Evolutionary conservation across 257 asterid species (phyloP).

Genomic region (Salvia splendens): DNA sequence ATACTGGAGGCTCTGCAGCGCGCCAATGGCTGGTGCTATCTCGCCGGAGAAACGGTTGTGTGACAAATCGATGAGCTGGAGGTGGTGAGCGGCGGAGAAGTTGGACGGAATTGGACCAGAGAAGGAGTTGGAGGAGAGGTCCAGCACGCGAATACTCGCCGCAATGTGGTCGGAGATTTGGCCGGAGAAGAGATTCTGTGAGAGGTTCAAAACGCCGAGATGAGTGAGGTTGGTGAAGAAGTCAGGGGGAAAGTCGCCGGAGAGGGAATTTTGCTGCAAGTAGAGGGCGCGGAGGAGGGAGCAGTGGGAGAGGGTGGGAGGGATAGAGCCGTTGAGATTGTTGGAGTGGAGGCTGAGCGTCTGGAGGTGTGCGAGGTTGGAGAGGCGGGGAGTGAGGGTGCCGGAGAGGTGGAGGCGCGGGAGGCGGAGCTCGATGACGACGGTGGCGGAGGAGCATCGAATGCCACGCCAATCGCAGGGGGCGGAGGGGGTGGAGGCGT

Average conservation of each 20-base stretch:
- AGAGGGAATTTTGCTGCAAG: slow-evolving; percentile 62
- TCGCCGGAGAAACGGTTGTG: slow-evolving; percentile 62
- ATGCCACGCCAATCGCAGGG: slow-evolving; percentile 92
- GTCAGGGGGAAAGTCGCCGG: slow-evolving; percentile 54
- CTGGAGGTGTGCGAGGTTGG: slow-evolving; percentile 52
- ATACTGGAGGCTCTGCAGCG: slow-evolving; percentile 48
- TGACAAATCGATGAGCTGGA: slow-evolving; percentile 61
- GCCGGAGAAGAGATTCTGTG: slow-evolving; percentile 59
- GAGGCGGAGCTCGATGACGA: slow-evolving; percentile 62
- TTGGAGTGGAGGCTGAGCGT: slow-evolving; percentile 70
- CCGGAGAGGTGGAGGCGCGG: slow-evolving; percentile 71
- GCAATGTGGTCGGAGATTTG: slow-evolving; percentile 40
- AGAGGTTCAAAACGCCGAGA: slow-evolving; percentile 57
- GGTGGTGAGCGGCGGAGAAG: slow-evolving; percentile 49
- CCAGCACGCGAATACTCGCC: slow-evolving; percentile 47
- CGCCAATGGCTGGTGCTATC: slow-evolving; percentile 61
- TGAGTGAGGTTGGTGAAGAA: slow-evolving; percentile 53
- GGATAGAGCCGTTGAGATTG: slow-evolving; percentile 61
- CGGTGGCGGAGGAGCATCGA: slow-evolving; percentile 50
- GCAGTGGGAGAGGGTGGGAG: slow-evolving; percentile 50
- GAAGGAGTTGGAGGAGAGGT: slow-evolving; percentile 61
- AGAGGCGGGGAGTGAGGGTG: slow-evolving; percentile 40
- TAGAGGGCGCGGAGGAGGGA: slow-evolving; percentile 63
- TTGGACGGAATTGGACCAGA: slow-evolving; percentile 58
- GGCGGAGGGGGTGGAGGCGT: slow-evolving; percentile 54